phyloP scores from a whole-genome alignment of 148 eudicot species.

The Rhododendron ovatum region DNA sequence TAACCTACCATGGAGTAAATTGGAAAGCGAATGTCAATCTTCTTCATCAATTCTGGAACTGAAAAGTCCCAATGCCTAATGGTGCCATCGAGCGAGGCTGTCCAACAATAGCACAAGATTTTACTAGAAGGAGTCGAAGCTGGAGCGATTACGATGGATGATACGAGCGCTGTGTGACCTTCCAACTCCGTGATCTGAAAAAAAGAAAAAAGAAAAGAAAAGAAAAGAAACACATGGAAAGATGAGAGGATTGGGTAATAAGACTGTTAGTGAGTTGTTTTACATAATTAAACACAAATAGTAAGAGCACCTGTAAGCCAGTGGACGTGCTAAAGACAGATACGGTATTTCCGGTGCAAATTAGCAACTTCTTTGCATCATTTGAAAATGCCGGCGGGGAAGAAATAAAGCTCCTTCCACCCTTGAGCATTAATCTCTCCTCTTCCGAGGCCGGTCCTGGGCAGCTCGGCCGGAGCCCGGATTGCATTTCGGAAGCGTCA shows the following conservation, averaged over 20 bases:
- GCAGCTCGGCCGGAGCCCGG: too few species aligned
- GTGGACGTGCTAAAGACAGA: conserved; percentile 81
- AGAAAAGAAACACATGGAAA: background rate
- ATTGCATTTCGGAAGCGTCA: background rate
- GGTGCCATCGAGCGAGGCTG: conserved; percentile 80
- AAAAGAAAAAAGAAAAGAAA: background rate
- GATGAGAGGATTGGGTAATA: background rate
- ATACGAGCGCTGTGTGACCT: conserved; percentile 71
- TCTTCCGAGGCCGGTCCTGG: background rate
- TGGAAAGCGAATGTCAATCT: conserved; percentile 50
- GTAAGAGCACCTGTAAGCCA: conserved; percentile 51
- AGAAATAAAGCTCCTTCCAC: conserved; percentile 70
- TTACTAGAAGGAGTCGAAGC: conserved; percentile 37
- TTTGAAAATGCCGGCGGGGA: conserved; percentile 79
- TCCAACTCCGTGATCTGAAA: conserved; percentile 68
- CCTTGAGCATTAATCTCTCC: conserved; percentile 14
- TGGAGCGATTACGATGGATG: conserved; percentile 70
- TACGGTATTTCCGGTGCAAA: conserved; percentile 70
- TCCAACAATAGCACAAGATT: conserved; percentile 76
- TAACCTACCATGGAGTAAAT: conserved; percentile 68
- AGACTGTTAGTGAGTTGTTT: background rate
- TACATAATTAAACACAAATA: too few species aligned
- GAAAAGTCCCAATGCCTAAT: conserved; percentile 81
- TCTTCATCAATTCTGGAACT: conserved; percentile 58
- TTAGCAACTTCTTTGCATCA: conserved; percentile 61